These are phyloP conservation scores for Aphanomyces stellatus DNA, from an alignment of 352 stramenopile species.

Conservation along the genomic window DNA sequence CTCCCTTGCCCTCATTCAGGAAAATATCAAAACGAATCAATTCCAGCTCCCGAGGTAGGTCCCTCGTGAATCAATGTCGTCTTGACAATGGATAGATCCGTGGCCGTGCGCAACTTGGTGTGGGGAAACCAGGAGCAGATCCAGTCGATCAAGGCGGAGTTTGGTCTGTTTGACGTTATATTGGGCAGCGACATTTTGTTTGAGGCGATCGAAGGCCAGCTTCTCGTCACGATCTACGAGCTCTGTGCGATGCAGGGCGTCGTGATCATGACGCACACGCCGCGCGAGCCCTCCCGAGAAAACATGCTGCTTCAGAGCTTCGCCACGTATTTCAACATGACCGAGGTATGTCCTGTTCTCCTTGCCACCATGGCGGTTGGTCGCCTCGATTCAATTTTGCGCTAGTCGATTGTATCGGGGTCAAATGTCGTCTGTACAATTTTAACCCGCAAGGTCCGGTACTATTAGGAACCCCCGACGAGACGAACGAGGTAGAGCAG, in stretches of 20 bases:
- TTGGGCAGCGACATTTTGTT: constrained; percentile 12
- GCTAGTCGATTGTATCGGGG: neutral
- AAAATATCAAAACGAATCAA: constrained; percentile 7
- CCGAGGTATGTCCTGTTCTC: neutral
- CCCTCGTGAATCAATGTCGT: neutral
- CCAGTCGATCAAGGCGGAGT: constrained; percentile 8
- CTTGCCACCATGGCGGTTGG: neutral
- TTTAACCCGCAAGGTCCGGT: constrained; percentile 4
- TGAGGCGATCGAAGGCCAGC: constrained; percentile 1
- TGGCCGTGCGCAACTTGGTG: neutral
- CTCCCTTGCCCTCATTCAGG: neutral
- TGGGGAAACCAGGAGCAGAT: constrained; percentile 16
- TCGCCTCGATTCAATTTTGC: neutral
- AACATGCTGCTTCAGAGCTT: constrained; percentile 8
- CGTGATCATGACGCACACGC: constrained; percentile 12
- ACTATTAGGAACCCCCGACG: neutral
- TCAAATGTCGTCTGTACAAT: constrained; percentile 1
- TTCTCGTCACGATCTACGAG: constrained; percentile 14
- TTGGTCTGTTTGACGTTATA: constrained; percentile 17
- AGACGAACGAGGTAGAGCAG: too few species aligned
- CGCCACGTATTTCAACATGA: constrained; percentile 8
- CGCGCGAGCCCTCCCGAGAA: constrained; percentile 1
- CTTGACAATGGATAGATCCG: neutral
- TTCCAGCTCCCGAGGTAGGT: neutral
- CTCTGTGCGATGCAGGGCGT: constrained; percentile 10